Base-by-base conservation (phyloP, 225 moss, liverwort and hornwort genomes). In the Rhytidiadelphus loreus region DNA sequence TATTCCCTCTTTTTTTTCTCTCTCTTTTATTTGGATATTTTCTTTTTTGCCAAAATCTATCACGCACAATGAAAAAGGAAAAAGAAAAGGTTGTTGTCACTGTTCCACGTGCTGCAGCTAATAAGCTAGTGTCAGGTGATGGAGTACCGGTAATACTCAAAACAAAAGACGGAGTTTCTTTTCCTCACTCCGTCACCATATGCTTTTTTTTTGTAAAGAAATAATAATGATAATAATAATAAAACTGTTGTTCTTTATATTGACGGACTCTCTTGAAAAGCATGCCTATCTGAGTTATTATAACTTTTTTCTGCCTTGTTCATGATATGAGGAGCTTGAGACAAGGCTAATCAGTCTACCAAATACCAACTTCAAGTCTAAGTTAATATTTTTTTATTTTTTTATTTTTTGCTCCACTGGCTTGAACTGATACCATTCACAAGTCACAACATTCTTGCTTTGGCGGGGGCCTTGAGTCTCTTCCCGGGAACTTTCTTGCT, bases 401-500 rank as follows among this genome's bases (percentile, higher is more conserved):
- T 17, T 18, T 23, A 7, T 29, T 60, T 79, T 44, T 32, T 14
- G 44, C 81, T 60, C 32, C 10, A 43, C 60, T 37, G 53, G 77
- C 53, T 53, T 9, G 9, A 35, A 61, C 15, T 22, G 9, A 22
- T 80, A 18, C 25, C 1, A 7, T 60, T 44, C 43, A 44, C 60
- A 15, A 7, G 43, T 44, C 43, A 44, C 60, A 15, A 81, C 60
- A 81, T 61, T 43, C 60, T 59, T 21, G 80, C 60, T 81, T 59
- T 4, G 46, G 8, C 16, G 4, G 4, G 6, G 39, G 5, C 3
- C 2, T 60, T 32, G 13, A 61, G 81, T 81, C 46, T 81, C 29
- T 62, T 82, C 58, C 2, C 0, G 3, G 5, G 81, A 82, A 82
- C 62, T 82, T 82, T 62, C 62, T 24, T 0, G 3, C 23, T 1